These are phyloP conservation scores for Astrephomene gubernaculifera DNA, from an alignment of 139 green algal genomes.

Conservation along the genomic window DNA sequence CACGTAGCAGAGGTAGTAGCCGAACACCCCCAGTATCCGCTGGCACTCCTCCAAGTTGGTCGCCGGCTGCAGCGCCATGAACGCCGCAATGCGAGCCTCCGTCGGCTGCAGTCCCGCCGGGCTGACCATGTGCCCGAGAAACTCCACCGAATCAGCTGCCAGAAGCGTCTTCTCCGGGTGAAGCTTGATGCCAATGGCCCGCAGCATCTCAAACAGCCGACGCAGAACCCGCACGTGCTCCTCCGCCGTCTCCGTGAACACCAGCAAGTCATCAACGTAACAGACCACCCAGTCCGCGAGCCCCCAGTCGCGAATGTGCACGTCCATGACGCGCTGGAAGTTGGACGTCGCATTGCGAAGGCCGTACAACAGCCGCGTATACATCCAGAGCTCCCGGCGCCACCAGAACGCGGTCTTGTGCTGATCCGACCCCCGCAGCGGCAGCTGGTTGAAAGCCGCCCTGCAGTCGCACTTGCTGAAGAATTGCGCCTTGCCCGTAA, in stretches of 20 bases:
- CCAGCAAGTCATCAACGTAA: conserved; percentile 52
- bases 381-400: conserved; percentile 9
- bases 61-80: too few relatives aligned
- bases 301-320: not conserved
- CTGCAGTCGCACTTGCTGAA: conserved; percentile 48
- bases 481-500: not conserved
- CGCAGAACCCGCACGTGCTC: conserved; percentile 32
- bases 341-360: conserved; percentile 28
- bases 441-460: conserved; percentile 50
- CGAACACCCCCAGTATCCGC: too few relatives aligned
- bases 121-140: too few relatives aligned
- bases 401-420: conserved; percentile 36
- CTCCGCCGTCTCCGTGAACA: conserved; percentile 5
- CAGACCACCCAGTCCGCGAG: conserved; percentile 6
- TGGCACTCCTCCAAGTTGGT: not conserved
- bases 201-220: too few relatives aligned
- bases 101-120: not conserved
- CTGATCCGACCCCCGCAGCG: not conserved
- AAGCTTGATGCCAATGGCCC: too few relatives aligned
- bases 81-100: not conserved
- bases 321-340: conserved; percentile 41
- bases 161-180: too few relatives aligned
- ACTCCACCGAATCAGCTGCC: too few relatives aligned
- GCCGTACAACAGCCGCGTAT: conserved; percentile 41
- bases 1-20: not conserved